Evolutionary conservation across 768 basidiomycete species (phyloP).

Genomic region (Tulasnella sp.): DNA sequence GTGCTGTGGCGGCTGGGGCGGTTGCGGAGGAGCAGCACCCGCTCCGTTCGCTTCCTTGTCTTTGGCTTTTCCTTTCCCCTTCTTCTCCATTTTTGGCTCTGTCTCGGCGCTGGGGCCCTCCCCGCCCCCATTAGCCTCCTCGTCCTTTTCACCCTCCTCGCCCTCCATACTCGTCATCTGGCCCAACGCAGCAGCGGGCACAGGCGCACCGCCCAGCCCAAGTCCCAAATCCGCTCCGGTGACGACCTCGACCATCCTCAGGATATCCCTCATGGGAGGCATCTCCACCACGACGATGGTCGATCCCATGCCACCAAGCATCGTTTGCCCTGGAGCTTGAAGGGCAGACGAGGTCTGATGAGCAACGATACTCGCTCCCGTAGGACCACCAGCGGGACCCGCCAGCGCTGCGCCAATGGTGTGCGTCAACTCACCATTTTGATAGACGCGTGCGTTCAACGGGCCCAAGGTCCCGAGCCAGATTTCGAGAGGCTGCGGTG

Average conservation of each 20-base stretch:
- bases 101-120: not conserved
- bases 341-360: slow-evolving; percentile 26
- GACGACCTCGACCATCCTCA: slow-evolving; percentile 78
- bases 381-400: slow-evolving; percentile 24
- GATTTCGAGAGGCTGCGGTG: slow-evolving; percentile 74
- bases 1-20: not conserved
- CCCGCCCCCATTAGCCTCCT: slow-evolving; percentile 29
- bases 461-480: slow-evolving; percentile 92
- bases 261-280: slow-evolving; percentile 73
- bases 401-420: slow-evolving; percentile 32
- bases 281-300: slow-evolving; percentile 85
- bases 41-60: slow-evolving; percentile 43
- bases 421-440: slow-evolving; percentile 47
- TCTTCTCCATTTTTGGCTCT: not conserved
- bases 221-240: slow-evolving; percentile 27
- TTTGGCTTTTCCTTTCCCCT: slow-evolving; percentile 39
- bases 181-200: not conserved
- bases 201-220: slow-evolving; percentile 12
- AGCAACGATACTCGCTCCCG: slow-evolving; percentile 26
- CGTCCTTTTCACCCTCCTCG: not conserved
- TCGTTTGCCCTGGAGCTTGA: slow-evolving; percentile 31
- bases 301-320: slow-evolving; percentile 47
- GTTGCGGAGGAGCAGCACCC: not conserved
- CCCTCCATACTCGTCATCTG: slow-evolving; percentile 22
- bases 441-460: slow-evolving; percentile 72